Evolutionary conservation across 2,329 filamentous ascomycete genomes (phyloP).

Genomic region (Penicillium sp.): DNA sequence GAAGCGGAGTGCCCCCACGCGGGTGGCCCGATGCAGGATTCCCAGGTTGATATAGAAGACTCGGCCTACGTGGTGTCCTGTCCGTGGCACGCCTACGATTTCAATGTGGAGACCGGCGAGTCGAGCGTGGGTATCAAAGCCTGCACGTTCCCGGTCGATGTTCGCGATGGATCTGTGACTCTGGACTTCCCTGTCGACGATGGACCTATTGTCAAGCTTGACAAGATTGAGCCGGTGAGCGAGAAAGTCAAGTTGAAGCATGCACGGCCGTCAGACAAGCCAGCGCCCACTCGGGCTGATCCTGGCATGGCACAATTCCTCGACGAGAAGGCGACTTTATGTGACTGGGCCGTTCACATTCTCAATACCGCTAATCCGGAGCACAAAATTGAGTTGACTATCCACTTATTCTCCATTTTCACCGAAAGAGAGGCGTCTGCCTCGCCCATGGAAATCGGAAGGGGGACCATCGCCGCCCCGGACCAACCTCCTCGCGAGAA

Average conservation of each 20-base stretch:
- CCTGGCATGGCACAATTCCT: conserved; percentile 30
- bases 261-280: conserved; percentile 15
- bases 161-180: conserved; percentile 34
- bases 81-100: conserved; percentile 50
- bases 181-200: conserved; percentile 30
- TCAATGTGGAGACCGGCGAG: conserved; percentile 48
- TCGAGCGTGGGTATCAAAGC: conserved; percentile 48
- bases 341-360: conserved; percentile 48
- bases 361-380: conserved; percentile 45
- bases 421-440: conserved; percentile 37
- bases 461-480: conserved; percentile 36
- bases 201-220: conserved; percentile 25
- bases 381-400: conserved; percentile 47
- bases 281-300: conserved; percentile 8
- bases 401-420: conserved; percentile 43
- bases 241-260: conserved; percentile 46
- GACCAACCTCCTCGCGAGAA: conserved; percentile 42
- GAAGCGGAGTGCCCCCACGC: conserved; percentile 48
- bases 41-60: conserved; percentile 47
- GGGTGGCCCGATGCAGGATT: conserved; percentile 46
- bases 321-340: conserved; percentile 42
- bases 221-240: conserved; percentile 42
- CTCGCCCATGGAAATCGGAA: conserved; percentile 43
- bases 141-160: conserved; percentile 44
- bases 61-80: conserved; percentile 47